Evolutionary conservation across 2,329 filamentous ascomycete genomes (phyloP).

Genomic region (Aspergillus sp.): DNA sequence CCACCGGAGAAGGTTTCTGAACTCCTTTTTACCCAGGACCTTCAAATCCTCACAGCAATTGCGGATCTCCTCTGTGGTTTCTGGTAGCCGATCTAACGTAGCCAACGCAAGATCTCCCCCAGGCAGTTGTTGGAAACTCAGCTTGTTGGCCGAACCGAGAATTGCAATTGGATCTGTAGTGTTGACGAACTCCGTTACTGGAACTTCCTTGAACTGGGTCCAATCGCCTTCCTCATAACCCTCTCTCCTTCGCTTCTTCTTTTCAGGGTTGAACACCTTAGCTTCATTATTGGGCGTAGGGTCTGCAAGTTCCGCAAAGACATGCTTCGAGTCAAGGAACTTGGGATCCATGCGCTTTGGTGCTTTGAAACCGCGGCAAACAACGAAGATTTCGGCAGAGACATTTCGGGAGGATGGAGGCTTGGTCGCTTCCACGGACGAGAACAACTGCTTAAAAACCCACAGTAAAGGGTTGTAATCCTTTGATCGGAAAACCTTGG

Average conservation of each 20-base stretch:
- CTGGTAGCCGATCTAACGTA: constrained; percentile 79
- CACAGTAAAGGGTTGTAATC: constrained; percentile 95
- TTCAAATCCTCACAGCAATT: constrained; percentile 80
- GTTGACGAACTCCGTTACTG: constrained; percentile 91
- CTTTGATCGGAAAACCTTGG: constrained; percentile 95
- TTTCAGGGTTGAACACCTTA: constrained; percentile 95
- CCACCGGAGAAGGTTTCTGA: constrained; percentile 87
- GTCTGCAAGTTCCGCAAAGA: constrained; percentile 88
- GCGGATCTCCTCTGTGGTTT: constrained; percentile 81
- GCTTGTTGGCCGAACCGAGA: constrained; percentile 77
- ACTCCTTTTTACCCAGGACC: constrained; percentile 89
- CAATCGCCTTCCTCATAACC: constrained; percentile 97
- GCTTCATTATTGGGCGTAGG: constrained; percentile 92
- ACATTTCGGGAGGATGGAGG: constrained; percentile 94
- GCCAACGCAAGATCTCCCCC: constrained; percentile 84
- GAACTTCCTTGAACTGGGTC: constrained; percentile 83
- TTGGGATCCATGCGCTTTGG: constrained; percentile 90
- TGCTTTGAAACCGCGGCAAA: constrained; percentile 92
- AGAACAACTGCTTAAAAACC: constrained; percentile 97
- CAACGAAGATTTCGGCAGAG: constrained; percentile 97
- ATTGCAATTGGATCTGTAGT: constrained; percentile 91
- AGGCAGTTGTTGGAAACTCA: constrained; percentile 76
- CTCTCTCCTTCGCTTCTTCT: constrained; percentile 96
- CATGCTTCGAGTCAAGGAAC: constrained; percentile 82
- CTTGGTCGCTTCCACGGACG: constrained; percentile 94